Percentiles rank a stretch among this genome's conserved stretches.
These are phyloP conservation scores for Ustilago loliicola DNA, from an alignment of 1,284 basidiomycete species.

Conservation along the genomic window DNA sequence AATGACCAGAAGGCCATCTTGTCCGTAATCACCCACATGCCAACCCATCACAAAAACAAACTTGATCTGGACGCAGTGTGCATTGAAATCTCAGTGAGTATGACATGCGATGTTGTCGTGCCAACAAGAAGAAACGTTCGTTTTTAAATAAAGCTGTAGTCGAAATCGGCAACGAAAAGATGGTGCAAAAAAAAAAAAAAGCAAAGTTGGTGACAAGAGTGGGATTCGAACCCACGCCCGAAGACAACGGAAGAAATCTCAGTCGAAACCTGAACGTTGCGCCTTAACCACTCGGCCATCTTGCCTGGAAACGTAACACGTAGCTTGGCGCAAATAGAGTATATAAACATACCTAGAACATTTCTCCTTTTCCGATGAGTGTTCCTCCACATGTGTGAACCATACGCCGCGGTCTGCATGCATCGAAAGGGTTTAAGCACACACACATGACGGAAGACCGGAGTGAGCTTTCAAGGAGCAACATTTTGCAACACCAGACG, in stretches of 20 bases:
- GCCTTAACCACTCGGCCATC: conserved; percentile 71
- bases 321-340: neutral
- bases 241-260: conserved; percentile 55
- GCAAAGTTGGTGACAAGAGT: conserved; percentile 64
- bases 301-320: conserved; percentile 43
- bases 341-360: neutral
- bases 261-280: conserved; percentile 52
- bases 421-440: neutral
- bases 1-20: too few relatives aligned
- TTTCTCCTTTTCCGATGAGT: neutral
- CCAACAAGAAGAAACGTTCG: too few relatives aligned
- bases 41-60: too few relatives aligned
- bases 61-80: too few relatives aligned
- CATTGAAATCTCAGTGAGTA: too few relatives aligned
- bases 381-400: conserved; percentile 34
- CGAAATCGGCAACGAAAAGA: too few relatives aligned
- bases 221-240: conserved; percentile 71
- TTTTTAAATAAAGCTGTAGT: too few relatives aligned
- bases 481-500: too few relatives aligned
- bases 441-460: too few relatives aligned
- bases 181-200: conserved; percentile 3
- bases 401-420: neutral
- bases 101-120: too few relatives aligned
- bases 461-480: too few relatives aligned
- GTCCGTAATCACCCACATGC: too few relatives aligned